Conservation (phyloP, 169 alveolate genomes). For the Cryptosporidium andersoni region DNA sequence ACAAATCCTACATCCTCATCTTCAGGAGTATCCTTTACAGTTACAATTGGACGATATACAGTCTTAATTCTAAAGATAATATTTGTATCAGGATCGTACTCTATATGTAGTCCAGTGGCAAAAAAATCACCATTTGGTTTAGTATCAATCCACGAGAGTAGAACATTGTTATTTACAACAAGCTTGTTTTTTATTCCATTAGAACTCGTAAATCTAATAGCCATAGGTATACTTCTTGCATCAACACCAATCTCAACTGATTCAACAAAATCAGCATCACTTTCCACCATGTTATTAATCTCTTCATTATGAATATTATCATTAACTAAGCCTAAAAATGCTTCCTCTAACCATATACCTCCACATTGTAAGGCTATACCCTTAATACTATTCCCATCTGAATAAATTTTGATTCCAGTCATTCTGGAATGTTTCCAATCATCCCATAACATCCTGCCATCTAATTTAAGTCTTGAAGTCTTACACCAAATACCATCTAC, state of each 20-base stretch:
- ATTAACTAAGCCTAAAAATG: conserved; percentile 45
- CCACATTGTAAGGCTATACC: conserved; percentile 66
- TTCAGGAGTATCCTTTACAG: conserved; percentile 7
- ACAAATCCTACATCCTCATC: conserved; percentile 49
- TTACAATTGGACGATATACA: conserved; percentile 66
- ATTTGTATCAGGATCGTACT: conserved; percentile 53
- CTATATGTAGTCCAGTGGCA: conserved; percentile 68
- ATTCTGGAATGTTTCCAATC: conserved; percentile 67
- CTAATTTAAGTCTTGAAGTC: conserved; percentile 59
- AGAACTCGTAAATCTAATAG: conserved; percentile 28
- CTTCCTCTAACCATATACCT: conserved; percentile 63
- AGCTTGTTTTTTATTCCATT: conserved; percentile 34
- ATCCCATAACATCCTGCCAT: conserved; percentile 68
- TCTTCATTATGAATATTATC: conserved; percentile 36
- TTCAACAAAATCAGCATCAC: conserved; percentile 70
- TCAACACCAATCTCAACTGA: conserved; percentile 53
- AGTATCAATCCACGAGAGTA: conserved; percentile 40
- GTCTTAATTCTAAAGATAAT: conserved; percentile 58
- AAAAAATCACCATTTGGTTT: conserved; percentile 27
- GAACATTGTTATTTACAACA: conserved; percentile 13
- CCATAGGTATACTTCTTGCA: conserved; percentile 60
- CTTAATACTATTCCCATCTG: conserved; percentile 57
- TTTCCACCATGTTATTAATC: conserved; percentile 33
- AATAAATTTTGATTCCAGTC: conserved; percentile 49
- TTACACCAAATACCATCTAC: conserved; percentile 68